phyloP scores from a whole-genome alignment of 192 early-diverging fungal genomes.

The Coemansia biformis region DNA sequence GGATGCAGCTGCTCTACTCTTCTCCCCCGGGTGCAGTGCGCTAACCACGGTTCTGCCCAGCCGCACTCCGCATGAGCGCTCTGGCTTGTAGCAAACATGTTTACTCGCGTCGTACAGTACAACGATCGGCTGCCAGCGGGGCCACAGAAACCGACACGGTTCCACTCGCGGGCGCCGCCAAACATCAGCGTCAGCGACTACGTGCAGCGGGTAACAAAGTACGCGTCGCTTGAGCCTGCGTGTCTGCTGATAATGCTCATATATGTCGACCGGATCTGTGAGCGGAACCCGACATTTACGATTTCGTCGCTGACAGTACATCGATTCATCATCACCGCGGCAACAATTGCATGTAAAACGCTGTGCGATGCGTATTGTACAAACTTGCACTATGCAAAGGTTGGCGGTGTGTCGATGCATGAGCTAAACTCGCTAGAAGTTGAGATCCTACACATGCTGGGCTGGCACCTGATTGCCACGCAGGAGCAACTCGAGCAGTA shows the following conservation, averaged over 20 bases:
- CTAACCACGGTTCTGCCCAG: too few relatives aligned
- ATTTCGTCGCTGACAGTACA: constrained; percentile 92
- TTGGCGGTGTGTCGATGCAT: constrained; percentile 87
- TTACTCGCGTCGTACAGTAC: constrained; percentile 53
- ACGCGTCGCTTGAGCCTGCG: constrained; percentile 82
- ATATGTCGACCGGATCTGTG: constrained; percentile 89
- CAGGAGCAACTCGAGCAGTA: constrained; percentile 83
- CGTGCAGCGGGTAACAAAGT: constrained; percentile 83
- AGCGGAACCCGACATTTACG: constrained; percentile 68
- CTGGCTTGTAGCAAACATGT: constrained; percentile 52
- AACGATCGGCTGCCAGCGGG: constrained; percentile 60
- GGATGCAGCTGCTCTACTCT: too few relatives aligned
- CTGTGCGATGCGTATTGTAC: constrained; percentile 93
- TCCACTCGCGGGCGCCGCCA: constrained; percentile 90
- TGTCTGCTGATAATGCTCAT: constrained; percentile 85
- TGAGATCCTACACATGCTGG: constrained; percentile 82
- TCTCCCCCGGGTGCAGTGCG: too few relatives aligned
- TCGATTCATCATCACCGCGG: constrained; percentile 85
- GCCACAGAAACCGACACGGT: constrained; percentile 71
- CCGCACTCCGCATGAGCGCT: too few relatives aligned
- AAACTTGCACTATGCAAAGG: constrained; percentile 91
- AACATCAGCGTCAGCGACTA: constrained; percentile 85
- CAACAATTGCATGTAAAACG: constrained; percentile 81
- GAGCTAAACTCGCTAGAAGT: constrained; percentile 93
- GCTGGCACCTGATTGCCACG: constrained; percentile 81